Conservation (phyloP, 2,329 filamentous ascomycete species). For the Akanthomyces lecanii region DNA sequence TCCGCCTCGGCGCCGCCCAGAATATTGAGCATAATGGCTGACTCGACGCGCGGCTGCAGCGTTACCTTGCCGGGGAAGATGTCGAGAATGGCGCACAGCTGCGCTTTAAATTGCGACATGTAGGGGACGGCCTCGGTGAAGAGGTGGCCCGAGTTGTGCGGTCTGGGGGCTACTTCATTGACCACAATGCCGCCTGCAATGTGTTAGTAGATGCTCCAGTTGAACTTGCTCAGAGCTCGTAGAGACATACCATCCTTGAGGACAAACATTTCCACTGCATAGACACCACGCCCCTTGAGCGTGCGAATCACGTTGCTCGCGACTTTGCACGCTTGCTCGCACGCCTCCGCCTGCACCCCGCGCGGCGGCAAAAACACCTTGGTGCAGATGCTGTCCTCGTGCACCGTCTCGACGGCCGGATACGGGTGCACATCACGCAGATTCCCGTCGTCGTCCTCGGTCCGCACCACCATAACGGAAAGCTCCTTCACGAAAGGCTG, state of each 20-base stretch:
- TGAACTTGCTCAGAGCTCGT: neutral
- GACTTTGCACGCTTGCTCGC: slow-evolving; percentile 65
- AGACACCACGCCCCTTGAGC: slow-evolving; percentile 86
- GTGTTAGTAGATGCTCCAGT: slow-evolving; percentile 16
- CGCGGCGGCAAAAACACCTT: slow-evolving; percentile 84
- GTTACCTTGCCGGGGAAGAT: slow-evolving; percentile 50
- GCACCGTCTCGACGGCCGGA: slow-evolving; percentile 88
- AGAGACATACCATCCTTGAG: slow-evolving; percentile 57
- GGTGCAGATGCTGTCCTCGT: slow-evolving; percentile 94
- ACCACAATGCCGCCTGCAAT: slow-evolving; percentile 59
- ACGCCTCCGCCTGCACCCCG: slow-evolving; percentile 56
- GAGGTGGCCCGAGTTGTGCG: slow-evolving; percentile 91
- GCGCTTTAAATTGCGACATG: slow-evolving; percentile 86
- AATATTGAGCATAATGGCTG: slow-evolving; percentile 76
- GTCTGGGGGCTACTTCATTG: slow-evolving; percentile 80
- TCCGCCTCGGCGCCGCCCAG: slow-evolving; percentile 63
- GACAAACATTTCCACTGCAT: slow-evolving; percentile 95
- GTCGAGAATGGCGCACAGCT: slow-evolving; percentile 78
- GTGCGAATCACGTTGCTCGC: slow-evolving; percentile 74
- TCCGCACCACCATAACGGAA: slow-evolving; percentile 92
- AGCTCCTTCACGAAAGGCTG: slow-evolving; percentile 81
- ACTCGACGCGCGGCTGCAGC: slow-evolving; percentile 55
- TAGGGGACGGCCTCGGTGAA: slow-evolving; percentile 88
- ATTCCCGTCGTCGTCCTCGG: slow-evolving; percentile 59
- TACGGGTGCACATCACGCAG: slow-evolving; percentile 61